Evolutionary conservation across 139 green algal species (phyloP), one percentile per base, ranked within the genome.

Genomic region (Chlorella sp.): DNA sequence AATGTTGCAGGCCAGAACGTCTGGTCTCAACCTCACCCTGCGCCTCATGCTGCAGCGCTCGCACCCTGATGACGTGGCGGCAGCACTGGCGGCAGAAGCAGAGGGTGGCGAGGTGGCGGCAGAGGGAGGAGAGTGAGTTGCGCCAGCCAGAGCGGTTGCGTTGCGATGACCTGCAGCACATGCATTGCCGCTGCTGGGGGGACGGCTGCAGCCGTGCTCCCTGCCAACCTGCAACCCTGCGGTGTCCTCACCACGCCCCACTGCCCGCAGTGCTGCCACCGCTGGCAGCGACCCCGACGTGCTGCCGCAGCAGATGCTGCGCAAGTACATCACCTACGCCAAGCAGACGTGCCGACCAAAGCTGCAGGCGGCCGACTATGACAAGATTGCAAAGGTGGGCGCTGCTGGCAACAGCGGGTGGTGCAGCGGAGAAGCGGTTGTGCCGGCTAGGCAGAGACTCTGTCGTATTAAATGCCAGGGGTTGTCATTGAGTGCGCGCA

Each of bases 311-410:
- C 93, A 98, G 18, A 82, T 96, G 90, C 94, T 99, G 85, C 90
- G 93, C 67, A 99, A 99, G 93, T 99, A 99, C 93, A 94, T 99
- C 71, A 95, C 95, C 3, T 99, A 97, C 84, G 96, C 97, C 34
- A 98, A 98, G 93, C 90, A 96, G 88, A 90, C 95, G 83, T 91
- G 92, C 74, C 86, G 72, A 32, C 95, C 93, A 56, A 94, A 91
- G 75, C 91, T 98, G 75, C 87, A 93, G 13, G 71, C 88, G 30
- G 82, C 78, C 7, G 93, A 98, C 73, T 84, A 92, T 57, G 91
- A 97, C 76, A 98, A 96, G 86, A 94, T 99, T 39, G 89, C 92
- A 11, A 74, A 90, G 73, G 93, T 96, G 70, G 13, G 81, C 1
- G 25, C 5, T 21, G 36, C n/a, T 32, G 38, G 67, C 16, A 34